These are phyloP conservation scores for Halenospora varia DNA, from an alignment of 495 filamentous ascomycete genomes.

Conservation along the genomic window DNA sequence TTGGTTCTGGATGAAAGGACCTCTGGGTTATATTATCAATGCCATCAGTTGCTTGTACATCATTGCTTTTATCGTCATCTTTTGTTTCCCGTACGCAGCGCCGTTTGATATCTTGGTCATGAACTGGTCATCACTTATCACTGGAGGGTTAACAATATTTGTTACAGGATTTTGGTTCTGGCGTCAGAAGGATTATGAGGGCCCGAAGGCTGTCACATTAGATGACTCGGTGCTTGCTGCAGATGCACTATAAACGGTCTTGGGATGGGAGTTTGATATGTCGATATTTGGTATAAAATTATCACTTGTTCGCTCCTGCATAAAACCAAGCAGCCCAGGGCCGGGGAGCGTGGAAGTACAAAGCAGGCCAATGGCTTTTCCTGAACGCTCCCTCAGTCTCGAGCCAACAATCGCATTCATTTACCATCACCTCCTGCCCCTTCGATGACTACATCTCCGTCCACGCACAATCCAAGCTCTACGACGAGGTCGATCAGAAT, in stretches of 20 bases:
- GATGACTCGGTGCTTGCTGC: constrained; percentile 11
- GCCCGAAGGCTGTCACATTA: constrained; percentile 15
- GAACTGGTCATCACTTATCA: constrained; percentile 42
- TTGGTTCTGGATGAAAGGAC: constrained; percentile 55
- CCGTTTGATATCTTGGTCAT: constrained; percentile 45
- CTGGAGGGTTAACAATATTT: constrained; percentile 13
- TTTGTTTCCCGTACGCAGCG: constrained; percentile 55
- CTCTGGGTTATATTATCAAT: constrained; percentile 51
- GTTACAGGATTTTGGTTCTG: constrained; percentile 15
- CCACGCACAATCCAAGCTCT: constrained; percentile 80
- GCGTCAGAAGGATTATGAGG: constrained; percentile 14
- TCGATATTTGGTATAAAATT: no score
- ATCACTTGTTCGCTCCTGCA: no score
- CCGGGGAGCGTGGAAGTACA: no score
- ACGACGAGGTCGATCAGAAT: constrained; percentile 85
- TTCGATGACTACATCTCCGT: constrained; percentile 91
- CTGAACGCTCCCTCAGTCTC: constrained; percentile 88
- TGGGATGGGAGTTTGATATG: no score
- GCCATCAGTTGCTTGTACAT: constrained; percentile 54
- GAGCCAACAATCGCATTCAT: constrained; percentile 93
- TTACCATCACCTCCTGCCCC: constrained; percentile 98
- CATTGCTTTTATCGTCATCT: constrained; percentile 58
- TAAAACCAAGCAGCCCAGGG: no score
- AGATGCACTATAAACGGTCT: constrained; percentile 3
- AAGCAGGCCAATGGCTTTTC: constrained; percentile 97